Evolutionary conservation across 805 yeast species (phyloP).

Genomic region (Scheffersomyces ergatensis): DNA sequence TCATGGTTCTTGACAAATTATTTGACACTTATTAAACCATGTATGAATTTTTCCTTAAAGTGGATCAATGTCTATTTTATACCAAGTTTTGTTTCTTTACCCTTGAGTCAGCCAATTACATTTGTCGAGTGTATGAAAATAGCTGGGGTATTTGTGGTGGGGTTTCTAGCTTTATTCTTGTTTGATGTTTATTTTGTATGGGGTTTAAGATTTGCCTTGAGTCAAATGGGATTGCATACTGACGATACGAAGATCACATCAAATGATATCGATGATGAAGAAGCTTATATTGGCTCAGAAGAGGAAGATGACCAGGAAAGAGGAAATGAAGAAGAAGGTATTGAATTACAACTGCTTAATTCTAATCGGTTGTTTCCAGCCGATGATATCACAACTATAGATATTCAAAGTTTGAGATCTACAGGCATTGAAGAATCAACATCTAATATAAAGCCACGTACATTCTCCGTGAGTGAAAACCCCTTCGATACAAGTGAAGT

Average conservation of each 20-base stretch:
- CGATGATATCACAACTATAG: slow-evolving; percentile 40
- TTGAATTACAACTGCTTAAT: slow-evolving; percentile 11
- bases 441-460: slow-evolving; percentile 3
- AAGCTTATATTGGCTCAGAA: slow-evolving; percentile 3
- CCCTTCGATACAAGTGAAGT: slow-evolving; percentile 12
- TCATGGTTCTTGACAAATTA: slow-evolving; percentile 26
- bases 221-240: slow-evolving; percentile 4
- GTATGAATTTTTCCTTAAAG: slow-evolving; percentile 64
- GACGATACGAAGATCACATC: slow-evolving; percentile 1
- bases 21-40: slow-evolving; percentile 47
- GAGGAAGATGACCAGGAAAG: slow-evolving; percentile 16
- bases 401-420: slow-evolving; percentile 16
- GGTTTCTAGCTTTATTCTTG: slow-evolving; percentile 51
- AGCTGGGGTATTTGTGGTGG: slow-evolving; percentile 69
- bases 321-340: slow-evolving; percentile 17
- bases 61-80: slow-evolving; percentile 82
- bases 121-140: slow-evolving; percentile 70
- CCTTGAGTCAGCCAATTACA: slow-evolving; percentile 62
- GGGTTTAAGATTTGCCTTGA: slow-evolving; percentile 18
- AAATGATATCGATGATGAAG: slow-evolving; percentile 6
- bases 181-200: slow-evolving; percentile 41
- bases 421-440: slow-evolving; percentile 4
- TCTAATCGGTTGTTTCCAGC: slow-evolving; percentile 16
- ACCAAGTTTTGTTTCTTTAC: slow-evolving; percentile 72
- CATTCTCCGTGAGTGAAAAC: slow-evolving; percentile 9